Conservation (phyloP, 352 stramenopile genomes). For the Plasmopara halstedii region DNA sequence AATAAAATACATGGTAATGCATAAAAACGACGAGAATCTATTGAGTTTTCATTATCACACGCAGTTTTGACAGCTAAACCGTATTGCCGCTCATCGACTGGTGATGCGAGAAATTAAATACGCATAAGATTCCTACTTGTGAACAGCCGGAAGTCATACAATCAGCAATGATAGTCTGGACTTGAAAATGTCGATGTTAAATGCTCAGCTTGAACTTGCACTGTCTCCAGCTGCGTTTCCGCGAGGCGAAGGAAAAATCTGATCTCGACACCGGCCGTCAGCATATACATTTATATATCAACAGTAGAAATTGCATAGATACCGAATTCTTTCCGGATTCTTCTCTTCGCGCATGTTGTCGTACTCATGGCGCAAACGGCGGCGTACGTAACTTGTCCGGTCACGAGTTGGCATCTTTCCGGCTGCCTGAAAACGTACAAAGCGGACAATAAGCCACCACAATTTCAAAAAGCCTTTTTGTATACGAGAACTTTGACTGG, state of each 20-base stretch:
- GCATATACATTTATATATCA: background rate
- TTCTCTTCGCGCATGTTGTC: constrained; percentile 53
- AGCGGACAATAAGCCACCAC: too few relatives aligned
- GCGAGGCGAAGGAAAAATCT: constrained; percentile 61
- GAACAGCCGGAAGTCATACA: background rate
- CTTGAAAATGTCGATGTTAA: constrained; percentile 50
- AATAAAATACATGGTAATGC: too few relatives aligned
- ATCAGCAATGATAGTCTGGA: constrained; percentile 52
- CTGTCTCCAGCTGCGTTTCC: constrained; percentile 72
- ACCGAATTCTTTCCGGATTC: constrained; percentile 49
- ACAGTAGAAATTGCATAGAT: background rate
- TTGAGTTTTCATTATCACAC: too few relatives aligned
- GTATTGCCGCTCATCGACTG: too few relatives aligned
- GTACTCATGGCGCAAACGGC: constrained; percentile 61
- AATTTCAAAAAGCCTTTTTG: too few relatives aligned
- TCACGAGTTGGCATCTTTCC: constrained; percentile 63
- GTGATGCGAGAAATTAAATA: too few relatives aligned
- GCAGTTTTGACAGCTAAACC: too few relatives aligned
- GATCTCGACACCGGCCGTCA: background rate
- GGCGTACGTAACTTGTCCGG: constrained; percentile 54
- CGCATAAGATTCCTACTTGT: background rate
- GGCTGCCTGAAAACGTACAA: constrained; percentile 49
- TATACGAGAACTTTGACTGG: background rate
- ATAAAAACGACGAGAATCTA: too few relatives aligned
- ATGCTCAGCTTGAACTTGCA: constrained; percentile 63